phyloP scores from a whole-genome alignment of 2,329 filamentous ascomycete species.

The Trichoderma hamatum region DNA sequence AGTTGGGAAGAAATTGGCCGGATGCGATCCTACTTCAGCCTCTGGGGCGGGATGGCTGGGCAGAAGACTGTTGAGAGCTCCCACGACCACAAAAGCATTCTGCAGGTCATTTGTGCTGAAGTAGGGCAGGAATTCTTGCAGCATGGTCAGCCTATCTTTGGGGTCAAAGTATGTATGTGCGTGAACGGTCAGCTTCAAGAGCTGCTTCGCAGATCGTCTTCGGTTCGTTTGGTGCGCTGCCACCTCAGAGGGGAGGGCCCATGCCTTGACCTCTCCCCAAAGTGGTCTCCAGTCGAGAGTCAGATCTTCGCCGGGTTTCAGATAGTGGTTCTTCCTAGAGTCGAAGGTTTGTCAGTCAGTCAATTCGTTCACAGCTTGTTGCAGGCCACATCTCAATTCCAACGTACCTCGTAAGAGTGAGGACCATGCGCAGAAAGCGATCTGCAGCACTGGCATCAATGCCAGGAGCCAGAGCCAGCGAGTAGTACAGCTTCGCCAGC shows the following conservation, averaged over 20 bases:
- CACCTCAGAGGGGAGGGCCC: slow-evolving; percentile 84
- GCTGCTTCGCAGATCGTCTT: slow-evolving; percentile 61
- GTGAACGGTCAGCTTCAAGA: slow-evolving; percentile 89
- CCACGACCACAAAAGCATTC: slow-evolving; percentile 90
- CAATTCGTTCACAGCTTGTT: background rate
- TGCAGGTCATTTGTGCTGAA: slow-evolving; percentile 94
- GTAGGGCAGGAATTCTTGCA: slow-evolving; percentile 79
- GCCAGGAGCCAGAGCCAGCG: slow-evolving; percentile 86
- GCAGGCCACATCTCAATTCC: background rate
- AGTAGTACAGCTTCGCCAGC: slow-evolving; percentile 90
- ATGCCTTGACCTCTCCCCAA: slow-evolving; percentile 88
- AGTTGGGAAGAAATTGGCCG: slow-evolving; percentile 86
- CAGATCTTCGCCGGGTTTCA: slow-evolving; percentile 88
- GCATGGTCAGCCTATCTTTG: slow-evolving; percentile 76
- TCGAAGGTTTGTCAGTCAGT: background rate
- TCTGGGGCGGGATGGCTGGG: slow-evolving; percentile 79
- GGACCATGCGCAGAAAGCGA: slow-evolving; percentile 95
- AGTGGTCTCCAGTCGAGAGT: slow-evolving; percentile 89
- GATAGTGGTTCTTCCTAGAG: slow-evolving; percentile 85
- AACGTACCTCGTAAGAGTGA: slow-evolving; percentile 86
- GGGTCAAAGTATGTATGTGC: slow-evolving; percentile 93
- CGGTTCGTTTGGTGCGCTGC: slow-evolving; percentile 63
- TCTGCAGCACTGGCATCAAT: slow-evolving; percentile 81
- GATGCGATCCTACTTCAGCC: slow-evolving; percentile 74
- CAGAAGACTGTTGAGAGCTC: slow-evolving; percentile 81